Base-by-base conservation (phyloP, 371 early-diverging fungal species). In the Coemansia sp. region DNA sequence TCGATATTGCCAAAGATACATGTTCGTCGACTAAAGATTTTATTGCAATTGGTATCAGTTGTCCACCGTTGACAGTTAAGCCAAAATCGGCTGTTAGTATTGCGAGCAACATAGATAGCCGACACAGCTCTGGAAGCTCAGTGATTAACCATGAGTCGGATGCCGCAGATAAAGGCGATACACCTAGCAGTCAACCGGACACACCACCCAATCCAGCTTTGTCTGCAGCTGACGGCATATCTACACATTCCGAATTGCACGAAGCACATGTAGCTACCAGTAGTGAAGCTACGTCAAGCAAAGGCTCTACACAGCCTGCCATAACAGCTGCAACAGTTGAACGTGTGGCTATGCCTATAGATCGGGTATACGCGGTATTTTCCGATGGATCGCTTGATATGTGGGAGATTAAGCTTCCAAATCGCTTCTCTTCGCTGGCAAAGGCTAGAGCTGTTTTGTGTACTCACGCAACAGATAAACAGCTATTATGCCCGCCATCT, bases 331-430 rank as follows among this genome's bases (percentile, higher is more conserved):
- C 33, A 9, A 23, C 12, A 1, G 12, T 20, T 16, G 37, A 2
- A 9, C 18, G 11, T 11, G n/a, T 11, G 30, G 6, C 39, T 18
- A 28, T 20, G 14, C 23, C n/a, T n/a, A 2, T 42, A 0, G 73
- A 74, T 4, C 30, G 39, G 40, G 14, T 68, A 0, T 77, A 74
- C 61, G 74, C 64, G 8, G 65, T 53, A 14, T 77, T 64, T 40
- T 64, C 58, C 12, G 73, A 77, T 25, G 78, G 78, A 30, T 77
- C 78, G 20, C 11, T 77, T 20, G 44, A 33, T 11, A 7, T 77
- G n/a, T 77, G 78, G 78, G 51, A 61, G 16, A n/a, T 65, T 1
- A 16, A 26, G 9, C 60, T 25, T 21, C 58, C 48, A 11, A 20
- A 52, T 9, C 18, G 28, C 11, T 25, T 23, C 2, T 65, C 25